Percentiles rank a stretch among this genome's conserved stretches.
Evolutionary conservation across 257 asterid species (phyloP).

Genomic region (Nicotiana attenuata): DNA sequence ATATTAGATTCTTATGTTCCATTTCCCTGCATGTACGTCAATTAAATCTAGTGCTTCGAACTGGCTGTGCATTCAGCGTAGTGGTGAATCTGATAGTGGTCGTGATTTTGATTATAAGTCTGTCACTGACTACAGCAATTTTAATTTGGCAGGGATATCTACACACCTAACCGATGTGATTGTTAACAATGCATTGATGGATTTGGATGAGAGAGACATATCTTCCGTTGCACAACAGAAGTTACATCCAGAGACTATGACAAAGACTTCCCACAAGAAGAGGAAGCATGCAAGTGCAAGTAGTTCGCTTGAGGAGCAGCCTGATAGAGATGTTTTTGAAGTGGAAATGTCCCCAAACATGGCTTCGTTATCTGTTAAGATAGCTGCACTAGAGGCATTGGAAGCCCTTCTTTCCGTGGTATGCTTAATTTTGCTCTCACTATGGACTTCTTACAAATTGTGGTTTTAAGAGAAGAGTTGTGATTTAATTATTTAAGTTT

Average conservation of each 20-base stretch:
- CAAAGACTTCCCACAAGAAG: constrained; percentile 45
- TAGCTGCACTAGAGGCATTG: constrained; percentile 79
- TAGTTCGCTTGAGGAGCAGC: constrained; percentile 36
- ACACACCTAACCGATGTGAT: constrained; percentile 47
- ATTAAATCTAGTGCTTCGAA: neutral
- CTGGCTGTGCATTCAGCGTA: neutral
- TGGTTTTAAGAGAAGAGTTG: neutral
- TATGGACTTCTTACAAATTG: neutral
- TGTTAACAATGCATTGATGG: constrained; percentile 47
- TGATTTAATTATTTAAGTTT: too few relatives aligned
- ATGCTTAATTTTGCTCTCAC: constrained; percentile 15
- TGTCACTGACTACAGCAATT: neutral
- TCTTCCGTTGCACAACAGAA: constrained; percentile 28
- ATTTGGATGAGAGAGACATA: constrained; percentile 42
- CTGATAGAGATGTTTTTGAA: constrained; percentile 35
- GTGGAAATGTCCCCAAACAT: constrained; percentile 26
- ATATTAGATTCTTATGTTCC: neutral
- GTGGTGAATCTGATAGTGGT: neutral
- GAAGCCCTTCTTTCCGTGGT: constrained; percentile 81
- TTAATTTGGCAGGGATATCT: constrained; percentile 52
- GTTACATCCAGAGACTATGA: constrained; percentile 28
- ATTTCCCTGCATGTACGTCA: neutral
- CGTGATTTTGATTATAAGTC: neutral
- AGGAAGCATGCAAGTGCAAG: constrained; percentile 58
- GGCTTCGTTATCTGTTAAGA: constrained; percentile 50